A percentile compares a stretch with the other conserved stretches of the same genome.
Evolutionary conservation across 192 early-diverging fungal species (phyloP).

Genomic region (Rhizophagus clarus): DNA sequence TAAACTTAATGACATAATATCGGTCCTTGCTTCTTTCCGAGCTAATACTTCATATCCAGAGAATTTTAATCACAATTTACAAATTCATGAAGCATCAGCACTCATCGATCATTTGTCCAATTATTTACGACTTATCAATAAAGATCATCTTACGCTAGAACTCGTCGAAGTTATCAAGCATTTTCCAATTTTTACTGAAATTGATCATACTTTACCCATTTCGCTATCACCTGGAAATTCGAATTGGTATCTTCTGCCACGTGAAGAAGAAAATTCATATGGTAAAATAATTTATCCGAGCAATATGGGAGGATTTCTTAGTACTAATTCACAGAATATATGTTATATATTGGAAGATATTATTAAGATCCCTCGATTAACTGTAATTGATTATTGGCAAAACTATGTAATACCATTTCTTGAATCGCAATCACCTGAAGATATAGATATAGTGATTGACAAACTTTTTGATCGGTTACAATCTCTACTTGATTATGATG

Average conservation of each 20-base stretch:
- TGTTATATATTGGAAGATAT: constrained; percentile 7
- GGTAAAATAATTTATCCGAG: not conserved
- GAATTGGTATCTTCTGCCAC: not conserved
- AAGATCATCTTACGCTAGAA: no score
- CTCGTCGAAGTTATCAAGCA: not conserved
- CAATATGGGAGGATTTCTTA: not conserved
- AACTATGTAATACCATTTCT: not conserved
- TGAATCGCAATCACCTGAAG: not conserved
- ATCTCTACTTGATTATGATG: not conserved
- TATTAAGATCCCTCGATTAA: not conserved
- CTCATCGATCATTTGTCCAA: not conserved
- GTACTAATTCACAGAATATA: not conserved
- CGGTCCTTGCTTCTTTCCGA: not conserved
- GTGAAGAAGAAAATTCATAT: not conserved
- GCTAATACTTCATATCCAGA: not conserved
- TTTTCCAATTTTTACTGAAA: constrained; percentile 13
- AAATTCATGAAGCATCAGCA: not conserved
- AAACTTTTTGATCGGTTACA: not conserved
- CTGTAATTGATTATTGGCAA: not conserved
- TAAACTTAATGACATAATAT: not conserved
- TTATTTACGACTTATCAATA: not conserved
- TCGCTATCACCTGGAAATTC: not conserved
- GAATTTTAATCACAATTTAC: not conserved
- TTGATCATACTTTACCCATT: not conserved
- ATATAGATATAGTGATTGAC: not conserved